Conservation (phyloP, 305 asterid genomes). For the Fraxinus greggii region DNA sequence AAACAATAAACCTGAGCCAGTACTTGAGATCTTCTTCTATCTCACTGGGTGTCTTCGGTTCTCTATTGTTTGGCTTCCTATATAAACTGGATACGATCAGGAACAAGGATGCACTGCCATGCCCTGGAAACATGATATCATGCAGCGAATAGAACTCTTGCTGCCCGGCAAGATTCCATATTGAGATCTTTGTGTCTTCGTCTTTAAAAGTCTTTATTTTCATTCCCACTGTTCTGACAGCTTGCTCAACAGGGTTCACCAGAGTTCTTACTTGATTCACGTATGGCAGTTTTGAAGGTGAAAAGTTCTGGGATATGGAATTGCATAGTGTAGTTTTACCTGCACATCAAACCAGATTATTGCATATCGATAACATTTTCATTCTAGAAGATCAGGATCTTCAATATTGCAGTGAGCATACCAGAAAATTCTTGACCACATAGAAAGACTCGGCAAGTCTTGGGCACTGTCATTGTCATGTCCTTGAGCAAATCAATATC, state of each 20-base stretch:
- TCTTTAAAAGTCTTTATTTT: constrained; percentile 60
- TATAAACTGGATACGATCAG: constrained; percentile 62
- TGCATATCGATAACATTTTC: background rate
- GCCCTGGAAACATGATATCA: constrained; percentile 84
- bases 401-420: constrained; percentile 18
- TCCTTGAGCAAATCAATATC: constrained; percentile 63
- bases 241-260: constrained; percentile 83
- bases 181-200: constrained; percentile 64
- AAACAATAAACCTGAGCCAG: constrained; percentile 76
- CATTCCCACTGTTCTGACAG: constrained; percentile 58
- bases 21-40: constrained; percentile 76
- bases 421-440: constrained; percentile 83
- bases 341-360: constrained; percentile 29
- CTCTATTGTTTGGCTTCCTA: constrained; percentile 57
- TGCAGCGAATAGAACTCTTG: constrained; percentile 64
- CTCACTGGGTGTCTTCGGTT: constrained; percentile 50
- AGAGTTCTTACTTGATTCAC: constrained; percentile 63
- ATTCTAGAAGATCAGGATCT: constrained; percentile 1
- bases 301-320: constrained; percentile 54
- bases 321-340: constrained; percentile 67
- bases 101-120: constrained; percentile 66
- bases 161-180: constrained; percentile 85
- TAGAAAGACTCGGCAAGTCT: constrained; percentile 65
- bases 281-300: constrained; percentile 60
- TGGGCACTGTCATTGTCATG: constrained; percentile 63